Evolutionary conservation across 2,329 filamentous ascomycete genomes (phyloP), one percentile per base, ranked within the genome.

Genomic region (Fusarium drepaniforme): DNA sequence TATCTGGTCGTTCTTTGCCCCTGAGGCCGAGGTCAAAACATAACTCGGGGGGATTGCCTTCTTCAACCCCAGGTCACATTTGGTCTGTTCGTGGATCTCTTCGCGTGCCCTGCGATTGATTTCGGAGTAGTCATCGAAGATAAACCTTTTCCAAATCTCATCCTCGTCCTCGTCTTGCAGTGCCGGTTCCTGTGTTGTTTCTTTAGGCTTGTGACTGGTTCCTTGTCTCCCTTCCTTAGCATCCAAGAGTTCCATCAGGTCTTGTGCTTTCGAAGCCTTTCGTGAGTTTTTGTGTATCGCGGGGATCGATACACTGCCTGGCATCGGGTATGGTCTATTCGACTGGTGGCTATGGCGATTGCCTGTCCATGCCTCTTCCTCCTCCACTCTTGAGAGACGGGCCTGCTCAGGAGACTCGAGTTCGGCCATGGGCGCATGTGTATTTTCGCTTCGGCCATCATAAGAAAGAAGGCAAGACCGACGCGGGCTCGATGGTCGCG

Each of bases 91-190:
- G 9, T 72, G 59, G 30, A 77, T 78, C 61, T 78, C 73, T 21
- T 74, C 58, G 16, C 63, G 46, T 56, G 80, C 78, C 66, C 66
- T 70, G n/a, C 67, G 70, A 15, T 40, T 66, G 15, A 75, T 74
- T 46, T 79, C 76, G 8, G 60, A 28, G 13, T 37, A 56, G 11
- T 76, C 71, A 56, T 80, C 77, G 18, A 79, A 73, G 25, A 82
- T 62, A 66, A 81, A 82, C 53, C 38, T 78, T 66, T 77, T 80
- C 81, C 77, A 82, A 8, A 80, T 68, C 42, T 79, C 76, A 25
- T 81, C 78, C 40, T 81, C 77, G 12, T 80, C 77, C 37, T 80
- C 71, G 33, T 35, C 33, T 35, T 35, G 33, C 5, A 35, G 33
- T 13, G 33, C 33, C 33, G 33, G 33, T 33, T 69, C 60, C 28